Percentiles rank a stretch among this genome's conserved stretches.
Evolutionary conservation across 176 grass and related monocot species (phyloP).

Genomic region (Rhynchospora tenuis): DNA sequence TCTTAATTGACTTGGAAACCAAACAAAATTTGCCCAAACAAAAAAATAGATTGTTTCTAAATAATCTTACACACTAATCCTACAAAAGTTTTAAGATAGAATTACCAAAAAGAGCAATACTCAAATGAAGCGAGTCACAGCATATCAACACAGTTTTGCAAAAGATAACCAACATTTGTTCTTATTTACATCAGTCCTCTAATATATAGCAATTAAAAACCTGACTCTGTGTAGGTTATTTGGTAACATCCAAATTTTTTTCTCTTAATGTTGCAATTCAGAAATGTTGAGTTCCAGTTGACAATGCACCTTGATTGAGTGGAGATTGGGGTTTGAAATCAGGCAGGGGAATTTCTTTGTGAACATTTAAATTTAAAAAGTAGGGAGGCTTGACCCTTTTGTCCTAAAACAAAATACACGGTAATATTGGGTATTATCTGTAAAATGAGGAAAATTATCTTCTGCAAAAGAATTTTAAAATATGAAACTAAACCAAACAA

Average conservation of each 20-base stretch:
- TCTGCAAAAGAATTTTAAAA: neutral
- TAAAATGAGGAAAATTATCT: neutral
- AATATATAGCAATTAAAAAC: neutral
- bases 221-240: neutral
- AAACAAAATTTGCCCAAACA: too few relatives aligned
- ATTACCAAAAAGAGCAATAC: neutral
- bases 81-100: neutral
- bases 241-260: neutral
- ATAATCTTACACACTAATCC: too few relatives aligned
- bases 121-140: neutral
- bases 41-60: too few relatives aligned
- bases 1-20: too few relatives aligned
- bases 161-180: neutral
- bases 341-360: too few relatives aligned
- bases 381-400: too few relatives aligned
- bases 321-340: too few relatives aligned
- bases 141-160: neutral
- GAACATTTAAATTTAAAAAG: too few relatives aligned
- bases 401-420: neutral
- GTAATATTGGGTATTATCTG: neutral
- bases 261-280: too few relatives aligned
- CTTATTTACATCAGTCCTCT: neutral
- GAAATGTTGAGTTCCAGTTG: too few relatives aligned
- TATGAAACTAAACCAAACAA: neutral
- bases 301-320: too few relatives aligned